Conservation (phyloP, 345 rosid species). For the Fremontodendron californicum region DNA sequence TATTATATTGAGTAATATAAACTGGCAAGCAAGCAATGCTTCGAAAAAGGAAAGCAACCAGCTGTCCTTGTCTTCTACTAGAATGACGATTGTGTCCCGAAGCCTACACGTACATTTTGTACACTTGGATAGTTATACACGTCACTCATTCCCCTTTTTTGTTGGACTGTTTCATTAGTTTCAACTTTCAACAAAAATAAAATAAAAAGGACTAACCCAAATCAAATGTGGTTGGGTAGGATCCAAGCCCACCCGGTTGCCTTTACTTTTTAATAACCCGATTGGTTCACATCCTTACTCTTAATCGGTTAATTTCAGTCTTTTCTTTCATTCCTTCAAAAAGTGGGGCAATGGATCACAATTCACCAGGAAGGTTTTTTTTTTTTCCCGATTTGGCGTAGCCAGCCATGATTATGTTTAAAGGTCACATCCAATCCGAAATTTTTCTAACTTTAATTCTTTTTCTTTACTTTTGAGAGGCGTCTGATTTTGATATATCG, state of each 20-base stretch:
- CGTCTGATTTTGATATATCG: no score
- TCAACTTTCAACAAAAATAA: no score
- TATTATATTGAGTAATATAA: neutral
- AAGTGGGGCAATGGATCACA: neutral
- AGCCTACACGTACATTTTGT: neutral
- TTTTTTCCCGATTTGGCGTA: no score
- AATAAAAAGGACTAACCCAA: neutral
- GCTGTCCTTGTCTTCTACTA: constrained; percentile 30
- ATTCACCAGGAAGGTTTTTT: no score
- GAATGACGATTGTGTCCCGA: constrained; percentile 31
- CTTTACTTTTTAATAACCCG: neutral
- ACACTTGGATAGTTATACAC: constrained; percentile 8
- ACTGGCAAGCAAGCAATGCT: neutral
- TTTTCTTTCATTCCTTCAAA: neutral
- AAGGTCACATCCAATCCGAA: no score
- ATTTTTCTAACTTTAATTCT: no score
- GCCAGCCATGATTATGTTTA: no score
- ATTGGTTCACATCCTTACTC: neutral
- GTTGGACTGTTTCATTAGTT: no score
- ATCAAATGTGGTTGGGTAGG: neutral
- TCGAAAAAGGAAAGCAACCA: constrained; percentile 21
- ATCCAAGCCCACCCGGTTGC: constrained; percentile 3
- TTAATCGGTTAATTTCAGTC: no score
- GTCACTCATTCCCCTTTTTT: neutral
- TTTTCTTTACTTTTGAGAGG: no score